Evolutionary conservation across 352 stramenopile genomes (phyloP).

Genomic region (Phytopythium mirpurense): DNA sequence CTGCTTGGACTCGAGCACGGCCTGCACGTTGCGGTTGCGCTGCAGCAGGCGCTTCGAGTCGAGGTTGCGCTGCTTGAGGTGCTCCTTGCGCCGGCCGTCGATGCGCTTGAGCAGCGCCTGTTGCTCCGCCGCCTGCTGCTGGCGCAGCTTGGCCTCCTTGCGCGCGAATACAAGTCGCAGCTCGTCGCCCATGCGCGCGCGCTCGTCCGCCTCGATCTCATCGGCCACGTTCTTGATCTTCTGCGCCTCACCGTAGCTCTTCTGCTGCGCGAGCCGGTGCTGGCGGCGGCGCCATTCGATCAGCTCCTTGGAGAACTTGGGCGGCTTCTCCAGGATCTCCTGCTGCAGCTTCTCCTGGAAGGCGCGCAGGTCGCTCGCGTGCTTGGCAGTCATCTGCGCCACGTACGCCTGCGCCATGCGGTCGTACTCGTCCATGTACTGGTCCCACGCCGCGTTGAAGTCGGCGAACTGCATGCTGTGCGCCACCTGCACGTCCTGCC

Average conservation of each 20-base stretch:
- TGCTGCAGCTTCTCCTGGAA: conserved; percentile 89
- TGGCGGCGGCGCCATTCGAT: conserved; percentile 94
- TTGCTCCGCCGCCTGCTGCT: conserved; percentile 92
- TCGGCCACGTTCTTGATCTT: conserved; percentile 95
- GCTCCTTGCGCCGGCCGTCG: conserved; percentile 91
- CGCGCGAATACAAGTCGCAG: conserved; percentile 68
- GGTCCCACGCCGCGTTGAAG: conserved; percentile 93
- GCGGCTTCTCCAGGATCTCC: conserved; percentile 80
- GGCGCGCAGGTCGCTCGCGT: conserved; percentile 73
- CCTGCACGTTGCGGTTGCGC: conserved; percentile 94
- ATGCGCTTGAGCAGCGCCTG: conserved; percentile 93
- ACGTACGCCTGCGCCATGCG: conserved; percentile 93
- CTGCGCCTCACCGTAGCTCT: conserved; percentile 92
- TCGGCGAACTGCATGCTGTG: conserved; percentile 95
- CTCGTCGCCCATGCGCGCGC: conserved; percentile 83
- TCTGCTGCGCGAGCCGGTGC: conserved; percentile 91
- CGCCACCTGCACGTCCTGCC: conserved; percentile 92
- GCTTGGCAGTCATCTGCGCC: conserved; percentile 92
- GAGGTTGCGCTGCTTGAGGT: conserved; percentile 90
- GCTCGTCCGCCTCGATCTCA: conserved; percentile 91
- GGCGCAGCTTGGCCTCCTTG: conserved; percentile 88
- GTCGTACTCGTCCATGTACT: conserved; percentile 95
- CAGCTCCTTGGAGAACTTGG: conserved; percentile 93
- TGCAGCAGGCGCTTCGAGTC: conserved; percentile 93
- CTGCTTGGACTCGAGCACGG: conserved; percentile 93